phyloP scores from a whole-genome alignment of 768 basidiomycete genomes.

The Naematelia encephala region DNA sequence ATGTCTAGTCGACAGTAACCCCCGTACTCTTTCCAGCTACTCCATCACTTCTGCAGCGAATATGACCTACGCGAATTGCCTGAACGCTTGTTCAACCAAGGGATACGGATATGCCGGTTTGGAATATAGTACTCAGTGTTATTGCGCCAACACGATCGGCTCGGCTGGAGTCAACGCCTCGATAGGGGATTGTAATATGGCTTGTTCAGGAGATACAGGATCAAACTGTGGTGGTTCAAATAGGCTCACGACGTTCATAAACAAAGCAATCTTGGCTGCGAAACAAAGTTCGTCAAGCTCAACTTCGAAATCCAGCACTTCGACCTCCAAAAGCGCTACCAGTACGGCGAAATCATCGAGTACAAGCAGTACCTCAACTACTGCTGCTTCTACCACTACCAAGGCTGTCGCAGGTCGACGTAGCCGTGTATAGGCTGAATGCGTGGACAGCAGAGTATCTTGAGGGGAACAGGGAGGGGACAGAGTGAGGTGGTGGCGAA shows the following conservation, averaged over 20 bases:
- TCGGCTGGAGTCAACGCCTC: constrained; percentile 29
- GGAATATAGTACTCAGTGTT: constrained; percentile 39
- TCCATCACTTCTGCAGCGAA: constrained; percentile 7
- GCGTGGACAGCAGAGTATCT: not conserved
- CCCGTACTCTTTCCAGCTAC: constrained; percentile 8
- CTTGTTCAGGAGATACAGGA: constrained; percentile 29
- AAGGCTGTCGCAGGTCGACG: not conserved
- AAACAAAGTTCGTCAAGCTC: not conserved
- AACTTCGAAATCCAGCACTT: not conserved
- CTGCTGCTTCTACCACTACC: not conserved
- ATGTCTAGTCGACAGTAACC: constrained; percentile 7
- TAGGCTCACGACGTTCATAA: constrained; percentile 20
- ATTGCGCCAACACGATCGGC: constrained; percentile 36
- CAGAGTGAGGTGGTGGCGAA: not conserved
- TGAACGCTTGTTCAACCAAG: constrained; percentile 1
- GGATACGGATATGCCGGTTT: constrained; percentile 20
- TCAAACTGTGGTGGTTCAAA: constrained; percentile 32
- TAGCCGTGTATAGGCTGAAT: not conserved
- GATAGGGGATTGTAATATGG: constrained; percentile 28
- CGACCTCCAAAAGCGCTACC: not conserved
- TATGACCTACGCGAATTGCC: constrained; percentile 24
- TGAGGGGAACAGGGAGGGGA: not conserved
- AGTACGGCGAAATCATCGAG: not conserved
- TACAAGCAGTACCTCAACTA: not conserved
- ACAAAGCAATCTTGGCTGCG: not conserved